Conservation (phyloP, 306 rosid genomes). For the Prunus fruticosa region DNA sequence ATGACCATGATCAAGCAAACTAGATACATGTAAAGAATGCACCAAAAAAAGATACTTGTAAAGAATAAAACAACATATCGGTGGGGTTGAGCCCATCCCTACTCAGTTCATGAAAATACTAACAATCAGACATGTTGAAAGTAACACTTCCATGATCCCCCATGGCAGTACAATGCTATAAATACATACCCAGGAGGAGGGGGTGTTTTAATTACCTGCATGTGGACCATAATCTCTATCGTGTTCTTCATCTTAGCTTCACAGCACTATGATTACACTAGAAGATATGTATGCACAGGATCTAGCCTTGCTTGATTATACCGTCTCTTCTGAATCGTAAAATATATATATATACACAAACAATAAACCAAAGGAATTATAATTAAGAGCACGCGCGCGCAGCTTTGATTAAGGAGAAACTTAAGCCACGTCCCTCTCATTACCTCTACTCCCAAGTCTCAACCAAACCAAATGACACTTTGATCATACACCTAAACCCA, state of each 20-base stretch:
- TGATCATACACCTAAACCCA: slow-evolving; percentile 27
- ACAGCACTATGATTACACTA: no score
- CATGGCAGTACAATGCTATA: slow-evolving; percentile 41
- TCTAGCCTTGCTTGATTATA: no score
- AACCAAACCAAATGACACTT: slow-evolving; percentile 49
- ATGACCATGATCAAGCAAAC: slow-evolving; percentile 31
- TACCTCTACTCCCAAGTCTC: slow-evolving; percentile 10
- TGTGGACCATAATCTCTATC: slow-evolving; percentile 49
- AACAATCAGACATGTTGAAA: slow-evolving; percentile 51
- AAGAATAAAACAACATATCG: slow-evolving; percentile 53
- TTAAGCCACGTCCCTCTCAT: slow-evolving; percentile 23
- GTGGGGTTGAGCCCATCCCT: slow-evolving; percentile 53
- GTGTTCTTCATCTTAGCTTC: slow-evolving; percentile 16
- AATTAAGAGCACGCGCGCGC: neutral
- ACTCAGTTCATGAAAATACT: slow-evolving; percentile 57
- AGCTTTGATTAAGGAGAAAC: neutral
- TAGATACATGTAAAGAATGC: slow-evolving; percentile 38
- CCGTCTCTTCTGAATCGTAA: no score
- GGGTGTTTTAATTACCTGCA: slow-evolving; percentile 35
- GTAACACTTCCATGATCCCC: slow-evolving; percentile 59
- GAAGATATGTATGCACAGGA: neutral
- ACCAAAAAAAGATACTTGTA: slow-evolving; percentile 11
- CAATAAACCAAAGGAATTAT: neutral
- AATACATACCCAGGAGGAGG: neutral
- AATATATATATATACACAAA: no score